Evolutionary conservation across 306 rosid species (phyloP).

Genomic region (Cicer arietinum): DNA sequence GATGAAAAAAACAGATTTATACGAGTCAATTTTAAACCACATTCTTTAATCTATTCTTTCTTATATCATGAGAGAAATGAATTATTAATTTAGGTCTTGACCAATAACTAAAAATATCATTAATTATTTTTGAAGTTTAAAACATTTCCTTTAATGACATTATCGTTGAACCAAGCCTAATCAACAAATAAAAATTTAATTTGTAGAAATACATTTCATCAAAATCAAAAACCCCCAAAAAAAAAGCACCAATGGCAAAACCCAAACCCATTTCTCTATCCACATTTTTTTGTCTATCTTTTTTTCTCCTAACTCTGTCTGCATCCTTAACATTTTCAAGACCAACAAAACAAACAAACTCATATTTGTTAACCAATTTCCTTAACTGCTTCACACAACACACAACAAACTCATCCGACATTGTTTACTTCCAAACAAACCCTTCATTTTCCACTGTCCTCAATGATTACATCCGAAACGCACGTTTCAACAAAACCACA

Average conservation of each 20-base stretch:
- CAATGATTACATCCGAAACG: conserved; percentile 50
- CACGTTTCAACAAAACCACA: conserved; percentile 48
- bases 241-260: conserved; percentile 36
- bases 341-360: not conserved
- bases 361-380: not conserved
- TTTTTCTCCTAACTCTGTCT: conserved; percentile 1
- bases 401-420: conserved; percentile 24
- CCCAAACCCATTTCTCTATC: not conserved
- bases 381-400: conserved; percentile 38
- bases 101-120: too few species aligned
- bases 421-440: conserved; percentile 17
- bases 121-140: too few species aligned
- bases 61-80: too few species aligned
- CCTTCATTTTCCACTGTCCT: conserved; percentile 46
- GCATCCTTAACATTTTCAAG: not conserved
- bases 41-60: too few species aligned
- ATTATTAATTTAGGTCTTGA: too few species aligned
- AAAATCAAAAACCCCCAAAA: too few species aligned
- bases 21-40: too few species aligned
- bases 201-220: not conserved
- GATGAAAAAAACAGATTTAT: too few species aligned
- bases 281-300: not conserved
- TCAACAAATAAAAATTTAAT: too few species aligned
- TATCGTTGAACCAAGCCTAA: too few species aligned
- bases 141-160: too few species aligned